Conservation (phyloP, 768 basidiomycete species). For the Peribolospora baueri region DNA sequence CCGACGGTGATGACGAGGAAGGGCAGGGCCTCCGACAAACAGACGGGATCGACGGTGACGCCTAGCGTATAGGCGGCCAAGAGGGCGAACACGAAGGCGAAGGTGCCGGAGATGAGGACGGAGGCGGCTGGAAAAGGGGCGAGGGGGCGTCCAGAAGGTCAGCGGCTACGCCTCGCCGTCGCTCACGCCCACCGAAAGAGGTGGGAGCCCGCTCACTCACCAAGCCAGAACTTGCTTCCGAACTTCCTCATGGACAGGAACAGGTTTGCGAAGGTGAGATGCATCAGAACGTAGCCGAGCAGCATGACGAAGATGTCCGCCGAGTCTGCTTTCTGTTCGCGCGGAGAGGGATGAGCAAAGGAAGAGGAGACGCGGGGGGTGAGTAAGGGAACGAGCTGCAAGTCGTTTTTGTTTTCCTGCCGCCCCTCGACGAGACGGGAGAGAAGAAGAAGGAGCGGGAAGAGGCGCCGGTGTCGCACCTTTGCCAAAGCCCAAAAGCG, state of each 20-base stretch:
- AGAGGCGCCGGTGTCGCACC: constrained; percentile 20
- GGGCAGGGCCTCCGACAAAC: constrained; percentile 79
- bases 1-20: constrained; percentile 95
- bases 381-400: not conserved
- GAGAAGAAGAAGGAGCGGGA: constrained; percentile 1
- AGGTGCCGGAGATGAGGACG: constrained; percentile 52
- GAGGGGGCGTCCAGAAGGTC: not conserved
- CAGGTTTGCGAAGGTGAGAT: constrained; percentile 73
- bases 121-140: constrained; percentile 27
- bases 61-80: constrained; percentile 47
- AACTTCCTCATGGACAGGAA: constrained; percentile 68
- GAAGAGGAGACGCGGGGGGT: not conserved
- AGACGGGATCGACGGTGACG: constrained; percentile 78
- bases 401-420: not conserved
- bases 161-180: not conserved
- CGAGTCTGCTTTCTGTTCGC: constrained; percentile 59
- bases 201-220: constrained; percentile 11
- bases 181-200: not conserved
- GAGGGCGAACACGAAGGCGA: constrained; percentile 63
- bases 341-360: constrained; percentile 7
- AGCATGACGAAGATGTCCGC: constrained; percentile 87
- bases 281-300: constrained; percentile 84
- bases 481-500: constrained; percentile 72
- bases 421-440: not conserved
- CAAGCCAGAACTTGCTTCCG: constrained; percentile 47